Percentiles rank a stretch among this genome's conserved stretches.
Conservation (phyloP, 805 yeast genomes). For the Brettanomyces sp. region DNA sequence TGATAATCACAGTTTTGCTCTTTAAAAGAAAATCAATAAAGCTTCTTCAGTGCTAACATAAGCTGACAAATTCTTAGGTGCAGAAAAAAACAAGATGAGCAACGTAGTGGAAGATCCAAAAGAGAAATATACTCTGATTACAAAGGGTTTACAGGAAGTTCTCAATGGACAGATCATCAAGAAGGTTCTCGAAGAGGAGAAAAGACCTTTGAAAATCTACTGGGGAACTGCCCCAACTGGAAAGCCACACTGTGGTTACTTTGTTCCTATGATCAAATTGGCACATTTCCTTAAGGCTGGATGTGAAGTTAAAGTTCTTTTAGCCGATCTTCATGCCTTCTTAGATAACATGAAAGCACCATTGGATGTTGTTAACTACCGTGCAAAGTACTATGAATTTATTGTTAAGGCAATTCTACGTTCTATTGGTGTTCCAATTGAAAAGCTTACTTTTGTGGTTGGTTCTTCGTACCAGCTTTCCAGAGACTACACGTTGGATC, state of each 20-base stretch:
- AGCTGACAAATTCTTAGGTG: too few relatives aligned
- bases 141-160: slow-evolving; percentile 85
- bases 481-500: slow-evolving; percentile 76
- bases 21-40: too few relatives aligned
- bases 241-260: slow-evolving; percentile 96
- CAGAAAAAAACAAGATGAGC: slow-evolving; percentile 9
- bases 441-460: slow-evolving; percentile 68
- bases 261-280: slow-evolving; percentile 93
- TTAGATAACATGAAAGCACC: slow-evolving; percentile 98
- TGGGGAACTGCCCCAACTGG: slow-evolving; percentile 99
- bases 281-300: slow-evolving; percentile 96
- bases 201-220: slow-evolving; percentile 78
- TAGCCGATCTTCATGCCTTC: slow-evolving; percentile 95
- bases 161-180: slow-evolving; percentile 82
- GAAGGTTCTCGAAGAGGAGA: slow-evolving; percentile 68
- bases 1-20: too few relatives aligned
- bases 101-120: slow-evolving; percentile 35
- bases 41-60: too few relatives aligned
- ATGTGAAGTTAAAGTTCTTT: slow-evolving; percentile 80
- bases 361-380: slow-evolving; percentile 75
- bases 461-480: slow-evolving; percentile 87
- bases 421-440: slow-evolving; percentile 87
- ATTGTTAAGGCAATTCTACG: slow-evolving; percentile 77
- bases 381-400: slow-evolving; percentile 84
- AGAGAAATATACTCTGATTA: slow-evolving; percentile 65